Conservation (phyloP, 345 rosid species). For the Microcos paniculata region DNA sequence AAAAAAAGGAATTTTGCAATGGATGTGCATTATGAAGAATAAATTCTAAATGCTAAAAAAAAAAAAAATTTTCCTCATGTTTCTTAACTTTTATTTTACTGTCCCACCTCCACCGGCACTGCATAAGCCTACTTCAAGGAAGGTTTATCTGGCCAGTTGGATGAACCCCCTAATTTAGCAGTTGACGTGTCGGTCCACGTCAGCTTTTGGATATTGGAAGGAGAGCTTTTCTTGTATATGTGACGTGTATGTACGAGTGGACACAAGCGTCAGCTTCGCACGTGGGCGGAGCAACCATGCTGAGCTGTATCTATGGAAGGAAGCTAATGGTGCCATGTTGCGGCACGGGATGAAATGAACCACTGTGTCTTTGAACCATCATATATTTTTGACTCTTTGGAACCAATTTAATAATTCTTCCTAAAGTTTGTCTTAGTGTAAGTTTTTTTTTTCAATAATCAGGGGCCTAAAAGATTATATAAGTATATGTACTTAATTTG, state of each 20-base stretch:
- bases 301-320: background rate
- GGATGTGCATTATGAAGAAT: constrained; percentile 61
- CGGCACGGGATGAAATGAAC: background rate
- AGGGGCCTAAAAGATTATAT: too few species aligned
- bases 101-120: constrained; percentile 37
- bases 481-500: too few species aligned
- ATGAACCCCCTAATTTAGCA: background rate
- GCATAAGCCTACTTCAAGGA: constrained; percentile 45
- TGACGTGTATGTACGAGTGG: background rate
- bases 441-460: too few species aligned
- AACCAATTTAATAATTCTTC: background rate
- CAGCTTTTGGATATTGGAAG: constrained; percentile 9
- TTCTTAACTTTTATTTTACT: constrained; percentile 30
- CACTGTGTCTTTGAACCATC: background rate
- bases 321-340: background rate
- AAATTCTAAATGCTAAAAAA: constrained; percentile 43
- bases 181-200: constrained; percentile 5
- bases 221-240: constrained; percentile 21
- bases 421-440: too few species aligned
- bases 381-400: background rate
- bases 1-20: constrained; percentile 41
- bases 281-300: background rate
- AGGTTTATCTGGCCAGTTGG: constrained; percentile 40
- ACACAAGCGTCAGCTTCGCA: background rate
- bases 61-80: background rate